phyloP scores from a whole-genome alignment of 148 eudicot genomes.

The Camellia granthamiana region DNA sequence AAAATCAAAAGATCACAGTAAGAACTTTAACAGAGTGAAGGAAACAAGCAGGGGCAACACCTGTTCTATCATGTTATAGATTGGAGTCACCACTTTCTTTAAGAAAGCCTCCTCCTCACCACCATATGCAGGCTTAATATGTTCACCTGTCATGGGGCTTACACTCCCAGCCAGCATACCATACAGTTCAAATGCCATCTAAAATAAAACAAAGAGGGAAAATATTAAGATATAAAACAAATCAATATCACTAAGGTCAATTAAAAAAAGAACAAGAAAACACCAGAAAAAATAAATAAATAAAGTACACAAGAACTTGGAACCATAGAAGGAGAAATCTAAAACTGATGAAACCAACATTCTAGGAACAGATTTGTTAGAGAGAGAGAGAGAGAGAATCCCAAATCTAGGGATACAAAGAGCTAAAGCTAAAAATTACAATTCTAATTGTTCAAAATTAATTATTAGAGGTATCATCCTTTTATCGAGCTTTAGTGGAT shows the following conservation, averaged over 20 bases:
- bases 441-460: too few species aligned
- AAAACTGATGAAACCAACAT: too few species aligned
- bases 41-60: constrained; percentile 28
- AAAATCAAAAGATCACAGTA: background rate
- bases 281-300: too few species aligned
- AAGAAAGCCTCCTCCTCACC: constrained; percentile 93
- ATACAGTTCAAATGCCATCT: constrained; percentile 99
- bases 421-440: too few species aligned
- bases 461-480: too few species aligned
- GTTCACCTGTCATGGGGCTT: constrained; percentile 89
- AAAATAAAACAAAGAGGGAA: background rate
- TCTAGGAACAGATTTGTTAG: too few species aligned
- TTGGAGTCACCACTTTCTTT: constrained; percentile 78
- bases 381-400: too few species aligned
- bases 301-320: background rate
- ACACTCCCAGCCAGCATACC: constrained; percentile 98
- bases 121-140: constrained; percentile 90
- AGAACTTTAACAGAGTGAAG: background rate
- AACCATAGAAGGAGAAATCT: background rate
- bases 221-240: background rate
- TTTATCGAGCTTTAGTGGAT: too few species aligned
- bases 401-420: too few species aligned
- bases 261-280: background rate
- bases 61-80: constrained; percentile 70
- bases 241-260: background rate